Evolutionary conservation across 441 rosid genomes (phyloP), one percentile per base, ranked within the genome.

Genomic region (Croton laevigatus): DNA sequence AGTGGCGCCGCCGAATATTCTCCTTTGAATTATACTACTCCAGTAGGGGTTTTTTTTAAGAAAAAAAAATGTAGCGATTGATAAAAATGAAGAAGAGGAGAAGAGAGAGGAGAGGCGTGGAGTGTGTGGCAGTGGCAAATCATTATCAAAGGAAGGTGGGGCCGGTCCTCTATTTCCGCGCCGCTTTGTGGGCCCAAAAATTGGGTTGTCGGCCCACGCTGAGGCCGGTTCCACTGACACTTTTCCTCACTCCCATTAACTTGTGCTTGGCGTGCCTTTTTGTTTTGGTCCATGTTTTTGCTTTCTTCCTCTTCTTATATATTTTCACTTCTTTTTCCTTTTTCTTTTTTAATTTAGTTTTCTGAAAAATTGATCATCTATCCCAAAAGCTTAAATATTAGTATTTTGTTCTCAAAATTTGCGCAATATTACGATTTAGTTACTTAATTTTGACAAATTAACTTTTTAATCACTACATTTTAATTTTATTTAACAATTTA

Each of bases 161-260:
- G 67, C 71, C 79, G 51, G 54, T 66, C 71, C 86, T 81, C 84
- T 82, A 78, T 78, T 71, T 75, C 70, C 66, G 23, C 82, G 86
- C 87, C 82, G 71, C 23, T 51, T 9, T 16, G 81, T 72, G 80
- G 91, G 86, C 70, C 86, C 95, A 79, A 5, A 66, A 55, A 64
- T 16, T 68, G 44, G 2, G 45, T 69, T 85, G 90, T 86, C 90
- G 90, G 91, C 87, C 86, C 91, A 88, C 87, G 83, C 91, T 70
- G 59, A 76, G 81, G 76, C 70, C 79, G 45, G 45, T 62, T 79
- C 73, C 71, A 69, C 78, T 62, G 74, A 53, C 75, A 59, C 68
- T 67, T 73, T 70, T 62, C 57, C 69, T 70, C 81, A 61, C 61
- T 76, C 79, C 78, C 77, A 78, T 81, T 77, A 51, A 66, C 82